A percentile compares a stretch with the other conserved stretches of the same genome.
Conservation (phyloP, 2,329 filamentous ascomycete genomes). For the Ceratocystis papillata region DNA sequence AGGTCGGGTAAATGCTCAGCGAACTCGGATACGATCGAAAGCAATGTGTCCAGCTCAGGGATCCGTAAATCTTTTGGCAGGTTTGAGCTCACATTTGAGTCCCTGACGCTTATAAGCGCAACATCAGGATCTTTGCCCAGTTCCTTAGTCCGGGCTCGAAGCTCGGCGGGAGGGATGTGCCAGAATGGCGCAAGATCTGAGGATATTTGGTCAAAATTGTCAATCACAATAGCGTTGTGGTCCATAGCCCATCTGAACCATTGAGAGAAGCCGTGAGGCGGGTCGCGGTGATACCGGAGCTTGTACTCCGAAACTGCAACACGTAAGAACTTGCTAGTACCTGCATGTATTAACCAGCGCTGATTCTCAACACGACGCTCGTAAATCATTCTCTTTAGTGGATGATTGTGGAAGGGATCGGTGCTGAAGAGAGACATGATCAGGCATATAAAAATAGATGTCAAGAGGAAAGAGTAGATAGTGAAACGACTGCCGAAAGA, state of each 20-base stretch:
- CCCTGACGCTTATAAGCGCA: conserved; percentile 46
- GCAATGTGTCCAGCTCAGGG: conserved; percentile 36
- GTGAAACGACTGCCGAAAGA: conserved; percentile 18
- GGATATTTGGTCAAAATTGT: conserved; percentile 72
- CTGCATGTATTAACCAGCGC: conserved; percentile 40
- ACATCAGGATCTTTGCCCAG: conserved; percentile 37
- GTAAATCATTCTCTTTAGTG: conserved; percentile 42
- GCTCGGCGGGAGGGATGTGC: conserved; percentile 55
- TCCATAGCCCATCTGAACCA: conserved; percentile 71
- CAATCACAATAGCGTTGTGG: conserved; percentile 59
- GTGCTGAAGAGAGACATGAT: conserved; percentile 25
- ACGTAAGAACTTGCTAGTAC: conserved; percentile 38
- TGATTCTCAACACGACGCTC: conserved; percentile 38
- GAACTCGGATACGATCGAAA: conserved; percentile 61
- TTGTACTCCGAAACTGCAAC: conserved; percentile 42
- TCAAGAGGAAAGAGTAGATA: conserved; percentile 31
- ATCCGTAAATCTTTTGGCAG: conserved; percentile 29
- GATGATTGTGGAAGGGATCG: conserved; percentile 32
- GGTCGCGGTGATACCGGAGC: conserved; percentile 50
- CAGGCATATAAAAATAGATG: conserved; percentile 33
- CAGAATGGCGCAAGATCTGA: conserved; percentile 67
- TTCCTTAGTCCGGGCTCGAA: conserved; percentile 48
- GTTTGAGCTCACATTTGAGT: conserved; percentile 43
- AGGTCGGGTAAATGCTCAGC: conserved; percentile 66
- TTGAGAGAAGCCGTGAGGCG: conserved; percentile 70